phyloP scores from a whole-genome alignment of 208 protist genomes.

The Acanthamoeba royreba region DNA sequence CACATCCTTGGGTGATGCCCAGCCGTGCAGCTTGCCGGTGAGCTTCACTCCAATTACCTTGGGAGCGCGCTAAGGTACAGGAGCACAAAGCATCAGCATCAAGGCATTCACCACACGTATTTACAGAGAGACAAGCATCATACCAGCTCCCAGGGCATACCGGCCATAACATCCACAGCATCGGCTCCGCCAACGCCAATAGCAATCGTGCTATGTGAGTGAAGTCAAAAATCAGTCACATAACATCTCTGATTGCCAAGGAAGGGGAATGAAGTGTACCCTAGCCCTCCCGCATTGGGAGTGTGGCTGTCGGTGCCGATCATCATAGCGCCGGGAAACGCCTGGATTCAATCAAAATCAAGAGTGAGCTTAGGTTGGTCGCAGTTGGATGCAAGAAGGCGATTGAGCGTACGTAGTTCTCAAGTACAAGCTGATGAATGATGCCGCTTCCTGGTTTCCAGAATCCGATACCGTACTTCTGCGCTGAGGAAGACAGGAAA shows the following conservation, averaged over 20 bases:
- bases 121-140: background rate
- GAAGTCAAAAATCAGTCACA: background rate
- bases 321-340: constrained; percentile 79
- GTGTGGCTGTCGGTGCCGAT: constrained; percentile 81
- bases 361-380: no score
- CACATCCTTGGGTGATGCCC: constrained; percentile 83
- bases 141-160: constrained; percentile 83
- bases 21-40: constrained; percentile 75
- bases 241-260: background rate
- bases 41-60: constrained; percentile 88
- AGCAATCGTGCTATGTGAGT: background rate
- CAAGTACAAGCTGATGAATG: no score
- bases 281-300: constrained; percentile 76
- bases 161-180: constrained; percentile 88
- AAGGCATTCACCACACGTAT: background rate
- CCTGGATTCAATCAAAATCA: no score
- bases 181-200: constrained; percentile 85
- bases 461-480: constrained; percentile 82
- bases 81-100: background rate
- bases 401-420: no score
- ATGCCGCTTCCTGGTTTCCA: constrained; percentile 83
- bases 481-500: constrained; percentile 73
- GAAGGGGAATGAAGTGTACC: background rate
- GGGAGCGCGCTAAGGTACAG: constrained; percentile 63
- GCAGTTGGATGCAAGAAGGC: no score